Base-by-base conservation (phyloP, 2,329 filamentous ascomycete species). In the Apiospora marii region DNA sequence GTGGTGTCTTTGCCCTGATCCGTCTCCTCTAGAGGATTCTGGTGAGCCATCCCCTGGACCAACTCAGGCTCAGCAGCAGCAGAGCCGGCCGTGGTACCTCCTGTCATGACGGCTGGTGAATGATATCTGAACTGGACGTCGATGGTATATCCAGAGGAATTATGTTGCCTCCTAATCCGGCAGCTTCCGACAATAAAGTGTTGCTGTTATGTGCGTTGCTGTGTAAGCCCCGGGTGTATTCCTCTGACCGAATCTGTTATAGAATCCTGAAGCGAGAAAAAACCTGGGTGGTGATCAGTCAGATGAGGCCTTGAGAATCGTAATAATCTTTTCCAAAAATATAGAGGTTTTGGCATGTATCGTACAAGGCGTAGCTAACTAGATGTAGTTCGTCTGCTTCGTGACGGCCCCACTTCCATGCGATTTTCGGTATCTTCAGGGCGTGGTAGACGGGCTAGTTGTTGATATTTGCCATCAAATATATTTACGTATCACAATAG, bases 1-100 rank as follows among this genome's bases (percentile, higher is more conserved):
- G 80, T 78, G 10, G 79, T 71, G 46, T 77, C 78, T 27, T 76
- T 76, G 24, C 71, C 43, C 43, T 72, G 72, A 10, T 68, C 70
- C 10, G 71, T 67, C 64, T 70, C 72, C 10, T 70, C 44, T n/a
- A 70, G 51, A 19, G 67, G 67, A 5, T 49, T 37, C 34, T 69
- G 67, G 44, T 69, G 67, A 22, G 67, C 67, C 67, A 49, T 69
- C 10, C 67, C 67, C 37, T 69, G 19, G 44, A 69, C 67, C 44
- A 69, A 12, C 67, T 49, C 43, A 37, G 67, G 67, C 14, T 49
- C 37, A 49, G 44, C 44, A 49, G 44, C 67, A 41, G 58, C 19
- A 41, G 58, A 41, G 34, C 58, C 30, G 58, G 34, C 3, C 34
- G n/a, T 64, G 10, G 34, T n/a, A 41, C 41, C 30, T 14, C 22